phyloP scores from a whole-genome alignment of 495 filamentous ascomycete species.

The Penicillium cinerascens region DNA sequence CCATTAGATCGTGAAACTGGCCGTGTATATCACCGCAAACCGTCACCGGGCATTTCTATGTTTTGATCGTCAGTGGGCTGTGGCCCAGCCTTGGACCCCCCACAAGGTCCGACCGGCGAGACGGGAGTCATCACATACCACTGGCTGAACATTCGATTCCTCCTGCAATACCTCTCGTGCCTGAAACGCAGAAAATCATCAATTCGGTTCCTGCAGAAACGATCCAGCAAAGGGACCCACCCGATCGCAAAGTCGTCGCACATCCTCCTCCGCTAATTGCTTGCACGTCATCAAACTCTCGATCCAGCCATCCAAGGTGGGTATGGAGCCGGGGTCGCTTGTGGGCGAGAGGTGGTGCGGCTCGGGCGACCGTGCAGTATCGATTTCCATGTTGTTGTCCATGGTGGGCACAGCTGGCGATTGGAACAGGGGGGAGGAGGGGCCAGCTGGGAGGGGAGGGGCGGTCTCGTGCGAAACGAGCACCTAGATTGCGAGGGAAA shows the following conservation, averaged over 20 bases:
- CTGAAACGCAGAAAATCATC: slow-evolving; percentile 41
- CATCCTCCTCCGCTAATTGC: slow-evolving; percentile 90
- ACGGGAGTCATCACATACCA: slow-evolving; percentile 61
- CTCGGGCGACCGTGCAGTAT: slow-evolving; percentile 72
- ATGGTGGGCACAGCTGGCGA: slow-evolving; percentile 46
- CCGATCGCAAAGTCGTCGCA: slow-evolving; percentile 95
- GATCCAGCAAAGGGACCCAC: slow-evolving; percentile 49
- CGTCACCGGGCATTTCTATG: slow-evolving; percentile 88
- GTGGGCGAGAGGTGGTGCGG: slow-evolving; percentile 69
- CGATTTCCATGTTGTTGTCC: slow-evolving; percentile 99
- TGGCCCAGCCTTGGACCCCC: not conserved
- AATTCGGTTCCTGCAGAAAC: slow-evolving; percentile 7
- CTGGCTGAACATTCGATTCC: slow-evolving; percentile 97
- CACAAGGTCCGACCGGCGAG: slow-evolving; percentile 12
- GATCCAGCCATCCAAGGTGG: slow-evolving; percentile 96
- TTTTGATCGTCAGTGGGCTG: slow-evolving; percentile 24
- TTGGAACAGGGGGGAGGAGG: slow-evolving; percentile 23
- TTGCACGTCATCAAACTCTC: slow-evolving; percentile 98
- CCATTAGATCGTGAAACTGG: slow-evolving; percentile 93
- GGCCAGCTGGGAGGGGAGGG: slow-evolving; percentile 35
- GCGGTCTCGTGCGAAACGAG: slow-evolving; percentile 42
- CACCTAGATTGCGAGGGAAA: slow-evolving; percentile 9
- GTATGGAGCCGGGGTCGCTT: slow-evolving; percentile 81
- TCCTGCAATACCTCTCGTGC: slow-evolving; percentile 94
- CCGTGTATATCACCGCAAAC: slow-evolving; percentile 94